Evolutionary conservation across 441 rosid species (phyloP), one percentile per base, ranked within the genome.

Genomic region (Macaranga tanarius): DNA sequence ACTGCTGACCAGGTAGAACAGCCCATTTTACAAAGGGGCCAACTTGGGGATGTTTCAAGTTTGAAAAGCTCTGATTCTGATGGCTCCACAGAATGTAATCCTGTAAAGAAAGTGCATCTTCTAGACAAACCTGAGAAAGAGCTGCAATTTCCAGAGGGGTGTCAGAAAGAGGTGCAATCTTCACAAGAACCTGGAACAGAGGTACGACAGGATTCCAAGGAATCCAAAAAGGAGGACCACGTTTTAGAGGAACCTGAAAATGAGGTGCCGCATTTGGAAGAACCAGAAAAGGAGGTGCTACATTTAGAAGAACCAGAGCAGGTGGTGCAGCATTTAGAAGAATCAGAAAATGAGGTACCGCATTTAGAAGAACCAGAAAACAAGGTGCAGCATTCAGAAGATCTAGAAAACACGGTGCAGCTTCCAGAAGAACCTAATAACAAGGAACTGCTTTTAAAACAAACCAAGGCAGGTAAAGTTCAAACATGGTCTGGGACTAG

Each of bases 401-500:
- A 79, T 68, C 69, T 40, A 40, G 82, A 74, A 69, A 79, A 65
- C 67, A 80, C 83, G 40, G 80, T 61, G 75, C 81, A 72, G 34
- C 80, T 65, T 70, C 57, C 79, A 67, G 76, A 83, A 78, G 84
- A 81, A 75, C 62, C 62, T 63, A 78, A 75, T 72, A 75, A 69
- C 74, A 86, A 84, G 61, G 81, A 54, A 75, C 77, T 65, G 42
- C 78, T 64, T 64, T 52, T 82, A 76, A 81, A 83, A 81, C 83
- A 81, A 65, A 67, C 79, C 17, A 88, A 84, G 82, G 61, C 71
- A 7, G 52, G 50, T 62, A 71, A 74, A 57, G 78, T 85, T 25
- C 79, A 81, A 73, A 73, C 73, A 38, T 81, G 82, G 79, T 77
- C 74, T 70, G 86, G 83, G 74, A 81, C 88, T 79, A 88, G 98